These are phyloP conservation scores for Calamus simplicifolius DNA, from an alignment of 176 grass and related monocot species.

Conservation along the genomic window DNA sequence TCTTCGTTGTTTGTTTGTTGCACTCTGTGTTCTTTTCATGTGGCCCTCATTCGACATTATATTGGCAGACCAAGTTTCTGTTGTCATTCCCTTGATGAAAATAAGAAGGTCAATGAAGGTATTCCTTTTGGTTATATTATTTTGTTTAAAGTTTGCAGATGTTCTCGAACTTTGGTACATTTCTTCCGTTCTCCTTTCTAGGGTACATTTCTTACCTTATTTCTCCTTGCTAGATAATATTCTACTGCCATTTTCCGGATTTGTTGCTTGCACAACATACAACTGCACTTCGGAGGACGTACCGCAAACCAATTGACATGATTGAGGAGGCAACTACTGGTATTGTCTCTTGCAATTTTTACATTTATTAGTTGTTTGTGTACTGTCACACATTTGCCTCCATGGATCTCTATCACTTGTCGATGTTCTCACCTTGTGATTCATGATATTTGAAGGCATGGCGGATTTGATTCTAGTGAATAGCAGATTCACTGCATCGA, in stretches of 20 bases:
- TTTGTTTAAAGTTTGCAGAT: too few relatives aligned
- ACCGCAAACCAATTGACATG: constrained; percentile 84
- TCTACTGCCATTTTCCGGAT: constrained; percentile 97
- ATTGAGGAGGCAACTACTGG: constrained; percentile 82
- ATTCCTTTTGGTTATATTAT: constrained; percentile 4
- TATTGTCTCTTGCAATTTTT: constrained; percentile 14
- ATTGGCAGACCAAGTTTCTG: constrained; percentile 57
- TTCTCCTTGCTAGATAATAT: constrained; percentile 44
- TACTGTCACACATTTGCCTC: too few relatives aligned
- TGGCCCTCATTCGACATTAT: constrained; percentile 69
- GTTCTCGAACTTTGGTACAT: background rate
- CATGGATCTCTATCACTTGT: too few relatives aligned
- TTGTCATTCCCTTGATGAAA: constrained; percentile 85
- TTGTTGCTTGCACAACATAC: constrained; percentile 84
- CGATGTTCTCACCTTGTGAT: background rate
- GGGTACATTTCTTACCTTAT: background rate
- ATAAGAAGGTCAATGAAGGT: constrained; percentile 69
- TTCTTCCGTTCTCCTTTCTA: constrained; percentile 10
- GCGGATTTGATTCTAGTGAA: constrained; percentile 94
- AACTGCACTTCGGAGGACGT: constrained; percentile 67
- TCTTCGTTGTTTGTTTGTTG: constrained; percentile 91
- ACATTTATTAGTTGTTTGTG: too few relatives aligned
- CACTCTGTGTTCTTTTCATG: constrained; percentile 65
- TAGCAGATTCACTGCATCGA: constrained; percentile 82
- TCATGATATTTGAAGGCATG: constrained; percentile 47